Percentiles rank a stretch among this genome's conserved stretches.
Evolutionary conservation across 768 basidiomycete species (phyloP).

Genomic region (Lactarius trivialis): DNA sequence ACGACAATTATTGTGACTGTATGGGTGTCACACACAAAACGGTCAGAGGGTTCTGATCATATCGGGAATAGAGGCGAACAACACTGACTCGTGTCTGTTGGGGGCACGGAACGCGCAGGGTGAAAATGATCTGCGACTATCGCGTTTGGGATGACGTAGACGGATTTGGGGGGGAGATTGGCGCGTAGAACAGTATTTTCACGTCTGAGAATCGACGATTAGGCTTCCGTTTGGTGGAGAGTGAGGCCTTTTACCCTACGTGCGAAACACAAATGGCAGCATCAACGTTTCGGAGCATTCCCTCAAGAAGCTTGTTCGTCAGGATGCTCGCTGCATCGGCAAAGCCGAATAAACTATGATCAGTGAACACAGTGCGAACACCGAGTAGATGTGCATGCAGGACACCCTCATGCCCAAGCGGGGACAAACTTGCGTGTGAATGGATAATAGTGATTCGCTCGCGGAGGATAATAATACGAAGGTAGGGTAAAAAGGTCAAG

Average conservation of each 20-base stretch:
- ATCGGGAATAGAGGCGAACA: not conserved
- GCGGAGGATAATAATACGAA: constrained; percentile 80
- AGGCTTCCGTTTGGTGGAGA: not conserved
- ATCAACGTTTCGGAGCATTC: constrained; percentile 83
- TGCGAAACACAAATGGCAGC: constrained; percentile 95
- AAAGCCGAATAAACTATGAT: constrained; percentile 95
- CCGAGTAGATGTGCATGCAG: constrained; percentile 84
- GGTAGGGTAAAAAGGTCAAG: constrained; percentile 85
- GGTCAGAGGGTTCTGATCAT: not conserved
- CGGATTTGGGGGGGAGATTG: constrained; percentile 50
- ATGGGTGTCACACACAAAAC: not conserved
- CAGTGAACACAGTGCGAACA: constrained; percentile 89
- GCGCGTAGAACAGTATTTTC: constrained; percentile 94
- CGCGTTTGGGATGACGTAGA: constrained; percentile 93
- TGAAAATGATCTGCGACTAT: constrained; percentile 81
- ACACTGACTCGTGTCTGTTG: constrained; percentile 52
- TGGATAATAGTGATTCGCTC: constrained; percentile 87
- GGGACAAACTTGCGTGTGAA: constrained; percentile 85
- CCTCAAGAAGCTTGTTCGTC: constrained; percentile 92
- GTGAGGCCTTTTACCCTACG: constrained; percentile 63
- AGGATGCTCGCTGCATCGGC: constrained; percentile 95
- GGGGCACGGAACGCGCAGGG: constrained; percentile 44
- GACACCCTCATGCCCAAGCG: constrained; percentile 89
- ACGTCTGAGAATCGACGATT: constrained; percentile 47
- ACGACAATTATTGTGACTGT: constrained; percentile 88